These are phyloP conservation scores for Rhazya stricta DNA, from an alignment of 257 asterid genomes.

Conservation along the genomic window DNA sequence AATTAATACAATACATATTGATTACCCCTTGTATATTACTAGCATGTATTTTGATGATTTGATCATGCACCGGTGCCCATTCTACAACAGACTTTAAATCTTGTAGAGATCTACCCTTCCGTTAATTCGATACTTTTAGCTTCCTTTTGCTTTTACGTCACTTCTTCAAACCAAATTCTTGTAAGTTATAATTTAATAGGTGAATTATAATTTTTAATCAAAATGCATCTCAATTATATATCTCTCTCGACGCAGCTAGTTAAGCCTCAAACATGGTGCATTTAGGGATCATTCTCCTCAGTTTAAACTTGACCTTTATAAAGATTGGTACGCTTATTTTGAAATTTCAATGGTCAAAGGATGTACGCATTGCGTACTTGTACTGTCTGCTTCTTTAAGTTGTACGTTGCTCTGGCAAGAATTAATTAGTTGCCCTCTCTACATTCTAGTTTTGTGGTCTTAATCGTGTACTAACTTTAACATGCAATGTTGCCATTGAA, in stretches of 20 bases:
- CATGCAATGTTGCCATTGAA: slow-evolving; percentile 17
- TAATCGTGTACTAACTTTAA: slow-evolving; percentile 4
- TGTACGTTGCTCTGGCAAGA: not conserved
- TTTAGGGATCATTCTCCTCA: too few relatives aligned
- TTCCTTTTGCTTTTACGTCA: not conserved
- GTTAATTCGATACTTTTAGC: not conserved
- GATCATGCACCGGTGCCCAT: not conserved
- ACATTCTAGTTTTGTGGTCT: not conserved
- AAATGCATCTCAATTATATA: too few relatives aligned
- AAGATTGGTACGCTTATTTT: too few relatives aligned
- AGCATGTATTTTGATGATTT: not conserved
- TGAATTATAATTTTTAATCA: too few relatives aligned
- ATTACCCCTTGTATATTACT: slow-evolving; percentile 6
- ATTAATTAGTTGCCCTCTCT: not conserved
- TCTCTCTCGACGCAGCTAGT: not conserved
- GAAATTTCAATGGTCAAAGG: not conserved
- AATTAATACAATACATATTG: slow-evolving; percentile 20
- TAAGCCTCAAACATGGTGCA: not conserved
- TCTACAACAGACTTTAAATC: not conserved
- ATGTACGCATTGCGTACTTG: too few relatives aligned
- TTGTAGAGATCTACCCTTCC: not conserved
- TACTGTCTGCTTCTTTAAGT: not conserved
- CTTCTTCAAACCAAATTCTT: not conserved
- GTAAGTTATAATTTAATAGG: not conserved
- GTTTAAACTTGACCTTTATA: too few relatives aligned